Base-by-base conservation (phyloP, 2,329 filamentous ascomycete species). In the Coniochaeta sp. region DNA sequence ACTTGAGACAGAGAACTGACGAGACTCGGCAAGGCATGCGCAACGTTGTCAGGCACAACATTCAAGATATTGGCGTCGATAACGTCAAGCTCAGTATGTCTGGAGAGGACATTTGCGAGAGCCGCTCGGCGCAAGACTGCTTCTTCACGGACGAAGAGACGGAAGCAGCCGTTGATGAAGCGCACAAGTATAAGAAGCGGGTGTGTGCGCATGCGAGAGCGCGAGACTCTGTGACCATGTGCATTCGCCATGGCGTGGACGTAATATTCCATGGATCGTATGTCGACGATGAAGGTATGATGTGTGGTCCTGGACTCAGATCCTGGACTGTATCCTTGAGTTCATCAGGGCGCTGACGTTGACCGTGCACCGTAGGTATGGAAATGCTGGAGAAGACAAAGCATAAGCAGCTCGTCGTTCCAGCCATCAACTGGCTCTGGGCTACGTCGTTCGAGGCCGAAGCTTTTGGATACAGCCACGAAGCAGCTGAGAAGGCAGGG, bases 231-330 rank as follows among this genome's bases (percentile, higher is more conserved):
- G 74, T 81, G 6, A 74, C 71, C 52, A 73, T 77, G 70, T 78
- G 73, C 64, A 65, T 77, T 43, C 69, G 70, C 60, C 73, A 76
- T 50, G 77, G 77, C 1, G 75, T 80, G 0, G 78, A 80, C 56
- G 73, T 78, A 7, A 78, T 81, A 47, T 80, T 76, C 62, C 77
- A 81, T 62, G 78, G 74, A 1, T 75, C 71, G 0, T 80, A 73
- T 57, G 76, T 76, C 16, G 76, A 80, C 59, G 73, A 75, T 31
- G 67, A 73, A 58, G 72, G 72, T 50, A 58, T 22, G 52, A n/a
- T 26, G 7, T 58, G 16, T 52, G 43, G 4, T 17, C 34, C n/a
- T 28, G 12, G n/a, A 38, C 54, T 24, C 3, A 9, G 19, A 26
- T 7, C 16, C 5, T 7, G 6, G 17, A 17, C 22, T 11, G 5